Percentiles rank a stretch among this genome's conserved stretches.
These are phyloP conservation scores for Cokeromyces recurvatus DNA, from an alignment of 371 early-diverging fungal genomes.

Conservation along the genomic window DNA sequence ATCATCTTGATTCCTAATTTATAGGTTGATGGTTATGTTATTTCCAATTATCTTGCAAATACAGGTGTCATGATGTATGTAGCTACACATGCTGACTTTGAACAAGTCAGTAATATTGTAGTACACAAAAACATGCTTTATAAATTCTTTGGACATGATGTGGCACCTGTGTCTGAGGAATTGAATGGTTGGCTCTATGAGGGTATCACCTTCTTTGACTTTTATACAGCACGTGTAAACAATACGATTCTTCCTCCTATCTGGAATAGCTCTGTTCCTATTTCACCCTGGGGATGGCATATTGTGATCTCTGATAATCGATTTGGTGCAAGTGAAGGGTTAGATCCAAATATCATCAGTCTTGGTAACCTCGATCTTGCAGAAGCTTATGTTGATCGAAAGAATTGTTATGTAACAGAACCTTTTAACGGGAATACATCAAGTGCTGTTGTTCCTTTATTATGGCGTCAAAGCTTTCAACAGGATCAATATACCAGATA, in stretches of 20 bases:
- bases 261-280: slow-evolving; percentile 32
- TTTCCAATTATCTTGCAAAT: slow-evolving; percentile 42
- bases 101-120: slow-evolving; percentile 38
- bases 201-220: slow-evolving; percentile 40
- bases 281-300: slow-evolving; percentile 35
- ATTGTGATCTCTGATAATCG: slow-evolving; percentile 27
- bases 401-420: slow-evolving; percentile 37
- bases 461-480: slow-evolving; percentile 33
- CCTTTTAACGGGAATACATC: slow-evolving; percentile 10
- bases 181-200: slow-evolving; percentile 39
- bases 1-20: neutral
- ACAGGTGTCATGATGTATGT: slow-evolving; percentile 40
- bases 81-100: slow-evolving; percentile 32
- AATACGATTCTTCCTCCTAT: slow-evolving; percentile 35
- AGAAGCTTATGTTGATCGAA: slow-evolving; percentile 22
- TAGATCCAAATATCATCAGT: slow-evolving; percentile 40
- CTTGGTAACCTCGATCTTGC: slow-evolving; percentile 31
- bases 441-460: slow-evolving; percentile 18
- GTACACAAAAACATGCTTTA: slow-evolving; percentile 36
- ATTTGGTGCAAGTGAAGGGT: slow-evolving; percentile 27
- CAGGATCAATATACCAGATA: slow-evolving; percentile 11
- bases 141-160: slow-evolving; percentile 20
- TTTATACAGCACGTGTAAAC: slow-evolving; percentile 38
- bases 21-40: slow-evolving; percentile 36
- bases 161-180: slow-evolving; percentile 16